A percentile compares a stretch with the other conserved stretches of the same genome.
Evolutionary conservation across 2,329 filamentous ascomycete species (phyloP).

Genomic region (Salinomyces thailandicus): DNA sequence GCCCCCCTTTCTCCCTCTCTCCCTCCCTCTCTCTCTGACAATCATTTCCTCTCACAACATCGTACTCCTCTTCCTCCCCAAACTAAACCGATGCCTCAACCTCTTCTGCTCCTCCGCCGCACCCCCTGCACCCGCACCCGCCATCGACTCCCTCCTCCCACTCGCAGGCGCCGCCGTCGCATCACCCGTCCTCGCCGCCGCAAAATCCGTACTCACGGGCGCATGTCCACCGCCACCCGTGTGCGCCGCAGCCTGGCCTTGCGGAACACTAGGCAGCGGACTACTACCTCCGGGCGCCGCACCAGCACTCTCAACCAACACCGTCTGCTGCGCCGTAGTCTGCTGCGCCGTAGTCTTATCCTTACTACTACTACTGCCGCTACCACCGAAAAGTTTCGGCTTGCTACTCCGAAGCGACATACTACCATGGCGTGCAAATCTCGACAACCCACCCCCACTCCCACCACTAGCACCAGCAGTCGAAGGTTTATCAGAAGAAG

Average conservation of each 20-base stretch:
- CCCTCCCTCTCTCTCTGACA: neutral
- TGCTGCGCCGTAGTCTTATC: constrained; percentile 31
- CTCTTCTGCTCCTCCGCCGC: constrained; percentile 25
- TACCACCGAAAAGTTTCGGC: constrained; percentile 59
- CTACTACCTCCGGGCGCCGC: too few relatives aligned
- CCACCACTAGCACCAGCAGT: too few relatives aligned
- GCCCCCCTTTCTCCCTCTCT: neutral
- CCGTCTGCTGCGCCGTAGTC: constrained; percentile 19
- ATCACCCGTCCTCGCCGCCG: constrained; percentile 6
- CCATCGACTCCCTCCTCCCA: neutral
- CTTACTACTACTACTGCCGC: too few relatives aligned
- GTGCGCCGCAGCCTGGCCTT: constrained; percentile 12
- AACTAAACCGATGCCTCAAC: constrained; percentile 54
- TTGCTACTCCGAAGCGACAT: constrained; percentile 73
- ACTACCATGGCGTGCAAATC: constrained; percentile 53
- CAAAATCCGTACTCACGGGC: neutral
- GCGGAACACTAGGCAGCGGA: constrained; percentile 15
- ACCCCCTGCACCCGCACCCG: neutral
- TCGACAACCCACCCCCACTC: constrained; percentile 48
- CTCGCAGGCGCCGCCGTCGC: constrained; percentile 1
- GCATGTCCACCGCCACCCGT: neutral
- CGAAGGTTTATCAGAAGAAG: too few relatives aligned
- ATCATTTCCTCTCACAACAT: constrained; percentile 11
- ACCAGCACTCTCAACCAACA: too few relatives aligned
- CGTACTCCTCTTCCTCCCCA: constrained; percentile 65